phyloP scores from a whole-genome alignment of 352 stramenopile genomes.

The Globisporangium parvum region DNA sequence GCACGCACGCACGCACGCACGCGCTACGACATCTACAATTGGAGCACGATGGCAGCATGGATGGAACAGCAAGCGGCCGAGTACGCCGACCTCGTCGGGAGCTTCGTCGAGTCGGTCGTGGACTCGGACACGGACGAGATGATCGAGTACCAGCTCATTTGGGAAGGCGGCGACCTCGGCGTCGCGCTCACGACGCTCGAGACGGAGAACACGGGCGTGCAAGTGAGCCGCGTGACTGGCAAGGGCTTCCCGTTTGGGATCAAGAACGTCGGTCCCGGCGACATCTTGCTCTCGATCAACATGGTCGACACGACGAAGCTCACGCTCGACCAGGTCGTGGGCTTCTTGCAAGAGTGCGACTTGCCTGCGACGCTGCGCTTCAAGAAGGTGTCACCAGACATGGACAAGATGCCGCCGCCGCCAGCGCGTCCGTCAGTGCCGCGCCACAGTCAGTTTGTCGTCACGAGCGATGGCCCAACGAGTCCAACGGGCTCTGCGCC shows the following conservation, averaged over 20 bases:
- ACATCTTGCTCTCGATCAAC: conserved; percentile 82
- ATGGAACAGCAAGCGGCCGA: conserved; percentile 85
- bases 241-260: conserved; percentile 87
- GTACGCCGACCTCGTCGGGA: conserved; percentile 77
- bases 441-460: conserved; percentile 58
- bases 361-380: conserved; percentile 81
- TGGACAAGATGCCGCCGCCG: conserved; percentile 27
- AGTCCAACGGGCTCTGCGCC: conserved; percentile 44
- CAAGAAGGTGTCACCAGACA: conserved; percentile 70
- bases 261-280: conserved; percentile 80
- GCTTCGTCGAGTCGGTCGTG: conserved; percentile 81
- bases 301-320: conserved; percentile 74
- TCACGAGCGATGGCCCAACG: conserved; percentile 54
- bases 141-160: conserved; percentile 87
- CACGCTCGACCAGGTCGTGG: conserved; percentile 76
- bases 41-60: conserved; percentile 26
- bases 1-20: neutral
- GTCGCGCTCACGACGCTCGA: conserved; percentile 79
- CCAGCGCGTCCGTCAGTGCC: conserved; percentile 24
- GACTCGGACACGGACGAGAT: conserved; percentile 81
- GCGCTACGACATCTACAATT: neutral
- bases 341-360: conserved; percentile 79
- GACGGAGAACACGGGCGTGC: conserved; percentile 44
- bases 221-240: conserved; percentile 76
- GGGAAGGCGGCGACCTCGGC: conserved; percentile 79